Base-by-base conservation (phyloP, 352 stramenopile species). In the Globisporangium uncinulatum region DNA sequence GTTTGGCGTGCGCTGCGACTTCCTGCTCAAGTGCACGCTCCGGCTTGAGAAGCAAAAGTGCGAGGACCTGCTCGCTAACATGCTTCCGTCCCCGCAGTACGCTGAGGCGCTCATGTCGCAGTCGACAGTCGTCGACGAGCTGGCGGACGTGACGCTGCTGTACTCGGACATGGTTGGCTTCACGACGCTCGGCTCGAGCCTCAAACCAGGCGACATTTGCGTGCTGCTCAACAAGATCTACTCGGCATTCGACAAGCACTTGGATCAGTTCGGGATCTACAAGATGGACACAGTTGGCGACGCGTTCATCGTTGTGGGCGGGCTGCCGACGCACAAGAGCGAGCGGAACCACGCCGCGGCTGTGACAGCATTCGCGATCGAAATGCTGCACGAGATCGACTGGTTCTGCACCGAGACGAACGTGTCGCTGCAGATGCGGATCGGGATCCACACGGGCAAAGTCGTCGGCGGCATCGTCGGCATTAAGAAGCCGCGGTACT, bases 111-210 rank as follows among this genome's bases (percentile, higher is more conserved):
- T 92, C 14, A 86, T 91, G 74, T 71, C 70, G 14, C 76, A 88
- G 36, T 79, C 78, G 8, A 87, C 75, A 1, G 82, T 95, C 50
- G 78, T 93, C 5, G 86, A 95, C 46, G 78, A 94, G 54, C 66
- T 95, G 11, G 69, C 83, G 0, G 79, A 94, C 45, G 86, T 95
- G 1, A 93, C 83, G 8, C 67, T 95, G 20, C 68, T 95, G 24
- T 95, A 94, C 67, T 92, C 77, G 20, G 83, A 95, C 52, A 91
- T 95, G 69, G 83, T 93, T 24, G 86, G 86, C 13, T 95, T 92
- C 67, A 95, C 86, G 10, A 70, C 70, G 1, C 69, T 92, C 19
- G 79, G 79, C 4, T 63, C 71, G 36, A 85, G 59, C 4, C 68
- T 94, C 21, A 76, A 80, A 15, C 80, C 83, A 0, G 67, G 65